Percentiles rank a stretch among this genome's conserved stretches.
phyloP scores from a whole-genome alignment of 1,284 basidiomycete species.

The Fistulinella cinereoalba region DNA sequence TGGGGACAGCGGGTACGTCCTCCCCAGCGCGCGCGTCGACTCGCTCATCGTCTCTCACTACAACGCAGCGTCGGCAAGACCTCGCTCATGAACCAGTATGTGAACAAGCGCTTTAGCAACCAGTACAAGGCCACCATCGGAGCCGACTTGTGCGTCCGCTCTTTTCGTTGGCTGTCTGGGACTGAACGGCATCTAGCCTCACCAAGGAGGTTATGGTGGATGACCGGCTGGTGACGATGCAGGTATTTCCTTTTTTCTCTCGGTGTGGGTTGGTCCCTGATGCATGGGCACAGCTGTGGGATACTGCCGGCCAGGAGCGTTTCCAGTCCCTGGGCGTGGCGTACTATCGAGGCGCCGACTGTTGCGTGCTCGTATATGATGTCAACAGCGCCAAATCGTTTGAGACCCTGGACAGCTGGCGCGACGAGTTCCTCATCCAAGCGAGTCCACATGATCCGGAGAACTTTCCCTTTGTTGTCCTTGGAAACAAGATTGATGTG shows the following conservation, averaged over 20 bases:
- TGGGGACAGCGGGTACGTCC: conserved; percentile 89
- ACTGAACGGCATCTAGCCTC: conserved; percentile 52
- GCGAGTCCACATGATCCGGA: conserved; percentile 98
- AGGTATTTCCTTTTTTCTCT: conserved; percentile 54
- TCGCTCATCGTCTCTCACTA: conserved; percentile 14
- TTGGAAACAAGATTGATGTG: conserved; percentile 99
- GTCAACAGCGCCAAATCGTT: conserved; percentile 99
- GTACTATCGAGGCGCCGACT: conserved; percentile 99
- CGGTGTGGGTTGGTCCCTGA: conserved; percentile 6
- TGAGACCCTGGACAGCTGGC: conserved; percentile 96
- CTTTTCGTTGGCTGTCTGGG: conserved; percentile 8
- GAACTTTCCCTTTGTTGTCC: conserved; percentile 98
- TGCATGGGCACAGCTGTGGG: conserved; percentile 75
- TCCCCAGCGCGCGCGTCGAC: background rate
- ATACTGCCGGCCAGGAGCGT: conserved; percentile 98
- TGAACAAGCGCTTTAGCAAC: conserved; percentile 99
- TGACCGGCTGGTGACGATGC: conserved; percentile 97
- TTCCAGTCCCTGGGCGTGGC: conserved; percentile 99
- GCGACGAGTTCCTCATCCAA: conserved; percentile 97
- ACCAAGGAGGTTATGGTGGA: conserved; percentile 99
- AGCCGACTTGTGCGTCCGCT: conserved; percentile 73
- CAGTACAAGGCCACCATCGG: conserved; percentile 99
- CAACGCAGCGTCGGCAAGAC: conserved; percentile 92
- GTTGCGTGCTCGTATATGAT: conserved; percentile 98
- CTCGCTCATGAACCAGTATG: conserved; percentile 99